Conservation (phyloP, 2,329 filamentous ascomycete genomes). For the Zymoseptoria tritici region DNA sequence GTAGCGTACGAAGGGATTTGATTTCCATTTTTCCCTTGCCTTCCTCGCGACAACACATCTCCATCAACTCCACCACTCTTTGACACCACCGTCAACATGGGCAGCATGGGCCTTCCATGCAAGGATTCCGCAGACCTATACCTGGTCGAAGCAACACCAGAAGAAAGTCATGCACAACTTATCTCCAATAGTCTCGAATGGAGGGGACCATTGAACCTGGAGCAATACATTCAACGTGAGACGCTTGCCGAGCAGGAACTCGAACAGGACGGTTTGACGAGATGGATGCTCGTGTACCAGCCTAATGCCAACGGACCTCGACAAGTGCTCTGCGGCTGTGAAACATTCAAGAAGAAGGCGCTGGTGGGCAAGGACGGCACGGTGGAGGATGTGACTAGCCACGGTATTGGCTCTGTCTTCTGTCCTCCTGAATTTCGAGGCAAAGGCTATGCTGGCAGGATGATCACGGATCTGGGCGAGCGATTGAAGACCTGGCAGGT, state of each 20-base stretch:
- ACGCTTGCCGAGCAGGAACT: conserved; percentile 45
- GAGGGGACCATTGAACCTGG: conserved; percentile 48
- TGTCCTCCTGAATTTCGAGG: conserved; percentile 60
- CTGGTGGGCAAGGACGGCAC: conserved; percentile 38
- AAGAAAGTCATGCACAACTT: conserved; percentile 47
- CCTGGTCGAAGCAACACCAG: conserved; percentile 48
- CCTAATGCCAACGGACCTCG: conserved; percentile 25
- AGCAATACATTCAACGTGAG: conserved; percentile 54
- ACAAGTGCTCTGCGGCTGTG: conserved; percentile 50
- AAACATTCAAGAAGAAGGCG: conserved; percentile 46
- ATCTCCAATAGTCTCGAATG: conserved; percentile 50
- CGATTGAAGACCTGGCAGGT: conserved; percentile 47
- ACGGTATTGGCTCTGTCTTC: conserved; percentile 75
- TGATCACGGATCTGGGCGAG: conserved; percentile 60
- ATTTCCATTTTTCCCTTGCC: not conserved
- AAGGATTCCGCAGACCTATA: conserved; percentile 45
- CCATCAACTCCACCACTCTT: too few species aligned
- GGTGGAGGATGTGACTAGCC: conserved; percentile 52
- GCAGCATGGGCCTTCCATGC: conserved; percentile 34
- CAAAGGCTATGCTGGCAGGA: conserved; percentile 67
- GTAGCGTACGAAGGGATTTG: not conserved
- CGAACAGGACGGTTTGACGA: conserved; percentile 49
- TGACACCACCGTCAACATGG: conserved; percentile 7
- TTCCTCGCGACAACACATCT: not conserved
- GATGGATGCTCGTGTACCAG: conserved; percentile 53